Base-by-base conservation (phyloP, 495 filamentous ascomycete species). In the Talaromyces ruber region DNA sequence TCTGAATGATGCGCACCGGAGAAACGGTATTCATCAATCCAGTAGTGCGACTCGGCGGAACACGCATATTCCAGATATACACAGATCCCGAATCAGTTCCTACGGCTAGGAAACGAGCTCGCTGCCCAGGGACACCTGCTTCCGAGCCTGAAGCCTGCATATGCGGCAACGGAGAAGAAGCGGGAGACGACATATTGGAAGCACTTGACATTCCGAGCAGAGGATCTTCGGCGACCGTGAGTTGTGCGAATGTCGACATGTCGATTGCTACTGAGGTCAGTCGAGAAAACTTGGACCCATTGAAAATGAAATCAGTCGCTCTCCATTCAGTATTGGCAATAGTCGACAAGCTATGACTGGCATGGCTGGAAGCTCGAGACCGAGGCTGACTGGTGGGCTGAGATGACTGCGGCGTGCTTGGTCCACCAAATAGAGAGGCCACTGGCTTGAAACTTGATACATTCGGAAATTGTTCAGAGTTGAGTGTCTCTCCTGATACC, bases 31-130 rank as follows among this genome's bases (percentile, higher is more conserved):
- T 86, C 57, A 79, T 71, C 2, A 83, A 66, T 25, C 81, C 74
- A n/a, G 72, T 61, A 52, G 71, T 81, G 21, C 70, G 79, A 53
- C 86, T 68, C 6, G 77, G 67, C 63, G 89, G 76, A 3, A 84
- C 81, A 51, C 94, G 86, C 66, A 89, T 84, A 65, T 98, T 88
- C 93, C 93, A 98, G 2, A 97, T 68, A 28, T 92, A 76, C 18
- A 98, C 78, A 53, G 76, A 79, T 16, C 95, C 94, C n/a, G 76
- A 85, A 47, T 83, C 84, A 6, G 91, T 97, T 26, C 94, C 94
- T 22, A 88, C 76, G 11, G 91, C 90, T 43, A 98, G 66, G 22
- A 95, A 84, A 24, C 94, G 88, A 29, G 88, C 89, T 56, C 92
- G 84, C 61, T 91, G 88, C 12, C 94, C 94, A 25, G 94, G 93